Conservation (phyloP, 2,329 filamentous ascomycete species). For the Penicillium sp. region DNA sequence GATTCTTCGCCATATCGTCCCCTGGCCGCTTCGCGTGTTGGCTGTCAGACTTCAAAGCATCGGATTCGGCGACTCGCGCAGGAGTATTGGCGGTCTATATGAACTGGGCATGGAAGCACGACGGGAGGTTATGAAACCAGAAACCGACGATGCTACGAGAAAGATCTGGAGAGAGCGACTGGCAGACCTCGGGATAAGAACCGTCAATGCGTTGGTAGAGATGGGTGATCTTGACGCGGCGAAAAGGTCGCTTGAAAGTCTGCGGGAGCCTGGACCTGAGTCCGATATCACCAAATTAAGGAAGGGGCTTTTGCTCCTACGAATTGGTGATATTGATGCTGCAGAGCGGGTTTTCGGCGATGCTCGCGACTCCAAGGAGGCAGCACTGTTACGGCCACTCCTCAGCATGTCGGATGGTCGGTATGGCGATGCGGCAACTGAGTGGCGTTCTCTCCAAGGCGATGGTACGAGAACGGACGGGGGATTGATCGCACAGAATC, state of each 20-base stretch:
- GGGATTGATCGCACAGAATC: constrained; percentile 76
- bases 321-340: constrained; percentile 71
- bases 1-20: constrained; percentile 70
- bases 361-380: constrained; percentile 40
- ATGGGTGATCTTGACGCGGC: constrained; percentile 87
- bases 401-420: constrained; percentile 75
- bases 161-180: constrained; percentile 71
- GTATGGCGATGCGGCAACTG: constrained; percentile 61
- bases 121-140: constrained; percentile 54
- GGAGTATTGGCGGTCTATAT: constrained; percentile 87
- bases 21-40: constrained; percentile 82
- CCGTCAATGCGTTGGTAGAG: constrained; percentile 53
- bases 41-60: constrained; percentile 81
- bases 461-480: constrained; percentile 50
- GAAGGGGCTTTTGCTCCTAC: constrained; percentile 68
- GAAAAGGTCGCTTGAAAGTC: constrained; percentile 64
- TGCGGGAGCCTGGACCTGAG: constrained; percentile 43
- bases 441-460: constrained; percentile 58
- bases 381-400: constrained; percentile 55
- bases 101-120: constrained; percentile 80
- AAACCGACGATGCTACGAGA: constrained; percentile 53
- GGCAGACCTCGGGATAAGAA: constrained; percentile 67
- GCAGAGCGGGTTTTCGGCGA: constrained; percentile 57
- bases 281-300: constrained; percentile 37
- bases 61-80: constrained; percentile 77